Evolutionary conservation across 495 filamentous ascomycete species (phyloP).

Genomic region (Antarctomyces pellizariae): DNA sequence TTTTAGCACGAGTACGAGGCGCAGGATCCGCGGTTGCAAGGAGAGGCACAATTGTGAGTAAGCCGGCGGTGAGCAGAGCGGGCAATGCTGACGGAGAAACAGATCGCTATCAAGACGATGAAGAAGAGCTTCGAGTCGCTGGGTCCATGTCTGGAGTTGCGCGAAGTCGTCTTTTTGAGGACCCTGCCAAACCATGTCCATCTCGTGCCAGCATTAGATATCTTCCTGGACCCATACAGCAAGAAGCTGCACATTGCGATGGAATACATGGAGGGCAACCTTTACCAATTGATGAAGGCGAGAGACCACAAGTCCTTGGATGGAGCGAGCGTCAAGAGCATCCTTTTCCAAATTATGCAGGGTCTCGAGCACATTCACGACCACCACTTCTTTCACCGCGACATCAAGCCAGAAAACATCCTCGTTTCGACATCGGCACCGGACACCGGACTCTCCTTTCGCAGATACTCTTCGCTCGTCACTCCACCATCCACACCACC

Average conservation of each 20-base stretch:
- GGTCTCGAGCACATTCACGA: constrained; percentile 94
- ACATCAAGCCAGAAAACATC: constrained; percentile 99
- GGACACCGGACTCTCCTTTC: constrained; percentile 58
- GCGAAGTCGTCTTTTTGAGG: constrained; percentile 89
- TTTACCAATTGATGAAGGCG: constrained; percentile 98
- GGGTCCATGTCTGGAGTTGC: constrained; percentile 65
- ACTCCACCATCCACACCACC: constrained; percentile 90
- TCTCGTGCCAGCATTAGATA: constrained; percentile 90
- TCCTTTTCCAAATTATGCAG: constrained; percentile 87
- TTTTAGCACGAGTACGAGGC: constrained; percentile 69
- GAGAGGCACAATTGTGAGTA: constrained; percentile 72
- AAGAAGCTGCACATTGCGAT: constrained; percentile 95
- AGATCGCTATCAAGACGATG: constrained; percentile 99
- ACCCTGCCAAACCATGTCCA: constrained; percentile 73
- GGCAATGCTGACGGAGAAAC: constrained; percentile 11
- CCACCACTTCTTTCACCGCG: constrained; percentile 93
- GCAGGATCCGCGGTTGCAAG: constrained; percentile 76
- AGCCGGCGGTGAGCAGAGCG: not conserved
- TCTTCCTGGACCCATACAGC: constrained; percentile 89
- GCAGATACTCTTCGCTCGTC: constrained; percentile 76
- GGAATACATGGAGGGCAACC: constrained; percentile 99
- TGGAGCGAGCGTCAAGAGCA: constrained; percentile 82
- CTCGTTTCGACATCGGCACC: constrained; percentile 79
- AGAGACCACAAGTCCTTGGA: constrained; percentile 87
- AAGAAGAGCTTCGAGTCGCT: constrained; percentile 98